Evolutionary conservation across 257 asterid species (phyloP), one percentile per base, ranked within the genome.

Genomic region (Mitragyna speciosa): DNA sequence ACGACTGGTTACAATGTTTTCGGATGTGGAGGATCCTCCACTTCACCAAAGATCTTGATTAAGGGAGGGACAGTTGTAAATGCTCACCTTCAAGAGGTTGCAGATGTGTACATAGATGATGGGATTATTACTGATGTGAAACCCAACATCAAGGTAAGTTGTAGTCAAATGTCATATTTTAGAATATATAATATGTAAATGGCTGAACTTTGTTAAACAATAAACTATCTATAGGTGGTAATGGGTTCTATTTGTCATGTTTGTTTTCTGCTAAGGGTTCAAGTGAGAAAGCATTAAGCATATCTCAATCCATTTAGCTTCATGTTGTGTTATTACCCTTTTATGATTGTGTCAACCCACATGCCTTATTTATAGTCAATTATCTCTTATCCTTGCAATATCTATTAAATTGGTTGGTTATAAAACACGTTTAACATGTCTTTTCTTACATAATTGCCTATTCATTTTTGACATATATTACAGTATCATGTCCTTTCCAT

Each of bases 51-150:
- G 89, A 90, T 95, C 74, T 81, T 93, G 94, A 85, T 95, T 17
- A 95, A 90, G 89, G 99, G 97, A 68, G 99, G 99, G 65, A 91
- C 91, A 1, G 97, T 95, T 75, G 98, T 95, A 86, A 95, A 95
- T 89, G 92, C 98, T 82, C 95, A 95, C 80, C 95, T 87, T 85
- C 94, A 90, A 84, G 91, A 95, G 86, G 84, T 86, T 77, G 90
- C 97, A 59, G 98, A 95, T 87, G 97, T 95, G 59, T 93, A 92
- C 77, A 81, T 95, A 58, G 97, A 93, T 78, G 90, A 95, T 84
- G 99, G 97, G 48, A 74, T 89, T 76, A 87, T 95, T 74, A 87
- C 82, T 63, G 90, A 86, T 0, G 97, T 95, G 79, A 88, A 89
- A 83, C 88, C 84, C 24, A 88, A 87, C 78, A 88, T 95, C 71